Conservation (phyloP, 352 stramenopile genomes). For the Phytophthora colocasiae region DNA sequence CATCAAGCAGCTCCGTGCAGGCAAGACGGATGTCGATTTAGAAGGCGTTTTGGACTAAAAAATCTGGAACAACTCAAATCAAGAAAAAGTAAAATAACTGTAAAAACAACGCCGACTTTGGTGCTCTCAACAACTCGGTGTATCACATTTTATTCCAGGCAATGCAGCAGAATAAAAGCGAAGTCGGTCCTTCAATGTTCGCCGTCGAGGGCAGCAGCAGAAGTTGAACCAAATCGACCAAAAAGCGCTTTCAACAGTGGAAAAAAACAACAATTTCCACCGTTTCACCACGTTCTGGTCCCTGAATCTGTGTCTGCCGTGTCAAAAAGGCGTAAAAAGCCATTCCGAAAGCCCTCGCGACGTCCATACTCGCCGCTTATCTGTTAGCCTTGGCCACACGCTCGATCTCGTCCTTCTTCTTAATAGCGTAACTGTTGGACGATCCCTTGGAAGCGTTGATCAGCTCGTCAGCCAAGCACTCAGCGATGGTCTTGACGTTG, state of each 20-base stretch:
- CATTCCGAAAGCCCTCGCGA: conserved; percentile 11
- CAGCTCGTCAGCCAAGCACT: conserved; percentile 99
- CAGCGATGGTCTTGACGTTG: conserved; percentile 99
- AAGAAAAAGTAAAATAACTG: conserved; percentile 19
- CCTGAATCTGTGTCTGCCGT: conserved; percentile 18
- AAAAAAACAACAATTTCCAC: neutral
- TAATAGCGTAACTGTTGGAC: conserved; percentile 99
- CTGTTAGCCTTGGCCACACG: conserved; percentile 99
- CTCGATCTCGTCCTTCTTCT: conserved; percentile 99
- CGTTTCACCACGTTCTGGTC: conserved; percentile 9
- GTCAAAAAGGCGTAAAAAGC: conserved; percentile 2
- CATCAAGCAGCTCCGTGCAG: conserved; percentile 79
- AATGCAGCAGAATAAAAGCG: conserved; percentile 52
- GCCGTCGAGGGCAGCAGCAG: conserved; percentile 27
- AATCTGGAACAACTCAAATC: neutral
- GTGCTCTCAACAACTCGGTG: conserved; percentile 90
- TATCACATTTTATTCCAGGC: conserved; percentile 71
- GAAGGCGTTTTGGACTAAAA: conserved; percentile 62
- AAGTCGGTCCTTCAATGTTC: conserved; percentile 38
- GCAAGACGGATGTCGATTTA: conserved; percentile 73
- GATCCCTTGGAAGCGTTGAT: conserved; percentile 99
- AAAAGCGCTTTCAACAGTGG: conserved; percentile 13
- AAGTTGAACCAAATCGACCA: conserved; percentile 15
- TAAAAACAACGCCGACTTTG: conserved; percentile 21
- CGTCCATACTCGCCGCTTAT: conserved; percentile 87